phyloP scores from a whole-genome alignment of 1,284 basidiomycete genomes.

The Cronartium ribicola region DNA sequence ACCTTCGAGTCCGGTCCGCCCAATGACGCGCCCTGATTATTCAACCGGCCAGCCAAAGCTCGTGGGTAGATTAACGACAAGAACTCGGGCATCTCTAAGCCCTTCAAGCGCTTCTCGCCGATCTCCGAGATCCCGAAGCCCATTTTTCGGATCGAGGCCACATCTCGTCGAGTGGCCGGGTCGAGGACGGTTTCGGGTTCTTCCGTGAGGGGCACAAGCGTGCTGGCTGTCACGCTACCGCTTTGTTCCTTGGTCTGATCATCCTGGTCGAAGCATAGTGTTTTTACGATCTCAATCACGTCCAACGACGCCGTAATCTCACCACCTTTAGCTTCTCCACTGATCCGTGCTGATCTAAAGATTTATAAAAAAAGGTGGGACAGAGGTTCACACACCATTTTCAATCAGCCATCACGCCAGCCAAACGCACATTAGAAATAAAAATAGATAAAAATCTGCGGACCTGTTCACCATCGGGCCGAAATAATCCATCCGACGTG shows the following conservation, averaged over 20 bases:
- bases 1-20: conserved; percentile 40
- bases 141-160: conserved; percentile 70
- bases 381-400: too few relatives aligned
- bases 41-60: conserved; percentile 67
- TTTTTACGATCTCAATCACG: conserved; percentile 74
- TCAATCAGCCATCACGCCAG: conserved; percentile 62
- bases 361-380: conserved; percentile 12
- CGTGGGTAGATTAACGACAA: conserved; percentile 79
- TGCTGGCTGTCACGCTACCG: conserved; percentile 46
- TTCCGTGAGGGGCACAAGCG: conserved; percentile 54
- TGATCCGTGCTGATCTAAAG: conserved; percentile 71
- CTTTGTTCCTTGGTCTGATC: conserved; percentile 46
- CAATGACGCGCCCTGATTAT: conserved; percentile 33
- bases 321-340: conserved; percentile 78
- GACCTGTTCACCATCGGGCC: conserved; percentile 51
- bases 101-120: conserved; percentile 89
- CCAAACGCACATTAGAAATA: conserved; percentile 75
- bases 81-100: conserved; percentile 72
- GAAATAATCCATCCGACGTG: conserved; percentile 79
- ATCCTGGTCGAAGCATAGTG: conserved; percentile 50
- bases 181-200: conserved; percentile 50
- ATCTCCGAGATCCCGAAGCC: conserved; percentile 70
- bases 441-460: background rate
- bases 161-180: conserved; percentile 49
- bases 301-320: conserved; percentile 92